Percentiles rank a stretch among this genome's conserved stretches.
Evolutionary conservation across 169 alveolate genomes (phyloP).

Genomic region (Sarcocystis neurona): DNA sequence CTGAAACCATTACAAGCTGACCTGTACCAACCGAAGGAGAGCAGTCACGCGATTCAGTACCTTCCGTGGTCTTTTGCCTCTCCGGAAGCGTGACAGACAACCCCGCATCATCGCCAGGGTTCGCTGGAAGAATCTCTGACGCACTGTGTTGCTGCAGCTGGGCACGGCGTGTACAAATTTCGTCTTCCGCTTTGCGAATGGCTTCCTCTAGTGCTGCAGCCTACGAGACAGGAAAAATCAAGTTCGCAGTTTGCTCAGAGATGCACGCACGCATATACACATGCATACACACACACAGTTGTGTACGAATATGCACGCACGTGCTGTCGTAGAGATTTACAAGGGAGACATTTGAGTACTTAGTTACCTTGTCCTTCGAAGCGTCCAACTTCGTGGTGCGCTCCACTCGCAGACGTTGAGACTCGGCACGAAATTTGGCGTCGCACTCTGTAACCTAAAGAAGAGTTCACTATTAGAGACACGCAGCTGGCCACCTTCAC

Average conservation of each 20-base stretch:
- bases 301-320: no score
- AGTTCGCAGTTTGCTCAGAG: neutral
- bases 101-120: neutral
- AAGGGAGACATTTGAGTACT: no score
- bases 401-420: neutral
- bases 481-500: neutral
- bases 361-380: neutral
- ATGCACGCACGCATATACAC: neutral
- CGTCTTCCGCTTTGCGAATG: neutral
- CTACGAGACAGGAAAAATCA: neutral
- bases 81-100: slow-evolving; percentile 9
- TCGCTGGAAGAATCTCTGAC: neutral
- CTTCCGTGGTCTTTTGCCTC: neutral
- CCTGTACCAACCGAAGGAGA: neutral
- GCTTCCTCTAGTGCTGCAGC: neutral
- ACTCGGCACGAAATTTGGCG: slow-evolving; percentile 24
- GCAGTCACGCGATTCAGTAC: neutral
- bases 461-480: neutral
- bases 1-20: neutral
- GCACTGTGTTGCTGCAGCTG: neutral
- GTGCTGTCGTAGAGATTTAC: no score
- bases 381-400: neutral
- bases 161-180: neutral
- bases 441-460: slow-evolving; percentile 34
- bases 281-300: no score